Percentiles rank a stretch among this genome's conserved stretches.
phyloP scores from a whole-genome alignment of 2,329 filamentous ascomycete species.

The Aspergillus sojae region DNA sequence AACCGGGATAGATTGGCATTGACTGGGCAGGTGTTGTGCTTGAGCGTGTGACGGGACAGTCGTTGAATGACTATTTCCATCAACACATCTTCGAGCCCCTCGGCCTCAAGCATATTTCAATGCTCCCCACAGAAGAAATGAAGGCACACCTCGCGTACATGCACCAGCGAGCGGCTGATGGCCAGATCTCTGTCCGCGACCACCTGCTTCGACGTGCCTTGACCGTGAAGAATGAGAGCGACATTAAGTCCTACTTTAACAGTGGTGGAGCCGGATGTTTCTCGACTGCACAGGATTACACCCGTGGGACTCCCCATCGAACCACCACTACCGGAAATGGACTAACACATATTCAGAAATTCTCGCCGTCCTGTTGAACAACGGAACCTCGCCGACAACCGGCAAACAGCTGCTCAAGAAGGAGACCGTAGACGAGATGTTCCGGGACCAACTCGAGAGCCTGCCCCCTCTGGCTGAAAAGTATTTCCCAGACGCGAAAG shows the following conservation, averaged over 20 bases:
- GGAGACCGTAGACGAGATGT: slow-evolving; percentile 65
- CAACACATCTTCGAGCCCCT: slow-evolving; percentile 54
- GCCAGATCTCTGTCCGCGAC: slow-evolving; percentile 46
- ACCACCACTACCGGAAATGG: neutral
- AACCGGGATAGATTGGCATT: slow-evolving; percentile 45
- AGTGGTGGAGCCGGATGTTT: slow-evolving; percentile 66
- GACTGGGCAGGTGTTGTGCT: slow-evolving; percentile 59
- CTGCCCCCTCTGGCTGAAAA: slow-evolving; percentile 57
- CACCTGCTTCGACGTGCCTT: slow-evolving; percentile 56
- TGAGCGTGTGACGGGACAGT: slow-evolving; percentile 48
- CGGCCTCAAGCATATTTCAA: slow-evolving; percentile 52
- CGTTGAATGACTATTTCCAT: slow-evolving; percentile 54
- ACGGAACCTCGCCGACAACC: slow-evolving; percentile 63
- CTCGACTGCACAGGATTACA: slow-evolving; percentile 62
- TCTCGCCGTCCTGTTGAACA: slow-evolving; percentile 64
- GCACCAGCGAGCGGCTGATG: slow-evolving; percentile 55
- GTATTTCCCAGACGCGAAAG: slow-evolving; percentile 34
- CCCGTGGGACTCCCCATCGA: slow-evolving; percentile 45
- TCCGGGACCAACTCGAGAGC: slow-evolving; percentile 62
- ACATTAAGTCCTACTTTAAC: slow-evolving; percentile 55
- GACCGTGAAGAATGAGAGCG: slow-evolving; percentile 45
- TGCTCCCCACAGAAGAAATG: slow-evolving; percentile 61
- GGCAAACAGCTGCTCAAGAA: slow-evolving; percentile 57
- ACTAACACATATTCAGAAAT: slow-evolving; percentile 48
- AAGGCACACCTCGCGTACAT: slow-evolving; percentile 59